Conservation (phyloP, 208 protist species). For the Acanthamoeba castellanii region DNA sequence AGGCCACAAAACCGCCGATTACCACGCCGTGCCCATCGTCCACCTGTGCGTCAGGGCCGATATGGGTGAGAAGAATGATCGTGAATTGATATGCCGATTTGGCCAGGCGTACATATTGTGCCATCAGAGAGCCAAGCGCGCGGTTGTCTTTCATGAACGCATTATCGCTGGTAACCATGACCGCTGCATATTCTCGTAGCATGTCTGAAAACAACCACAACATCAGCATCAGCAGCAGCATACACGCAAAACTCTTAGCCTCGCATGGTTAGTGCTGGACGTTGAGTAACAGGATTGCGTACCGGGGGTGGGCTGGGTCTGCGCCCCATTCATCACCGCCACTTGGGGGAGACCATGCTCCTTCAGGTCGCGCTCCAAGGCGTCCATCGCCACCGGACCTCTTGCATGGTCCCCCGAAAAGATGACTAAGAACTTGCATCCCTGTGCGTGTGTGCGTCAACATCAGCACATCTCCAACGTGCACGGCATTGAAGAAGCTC, state of each 20-base stretch:
- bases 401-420: not conserved
- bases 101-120: not conserved
- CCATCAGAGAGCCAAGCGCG: not conserved
- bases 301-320: not conserved
- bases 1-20: not conserved
- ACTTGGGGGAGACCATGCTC: not conserved
- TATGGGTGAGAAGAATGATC: not conserved
- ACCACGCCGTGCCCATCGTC: slow-evolving; percentile 7
- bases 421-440: not conserved
- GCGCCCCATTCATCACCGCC: not conserved
- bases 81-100: not conserved
- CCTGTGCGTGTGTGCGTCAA: not conserved
- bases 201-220: not conserved
- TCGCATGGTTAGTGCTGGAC: too few species aligned
- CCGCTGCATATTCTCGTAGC: not conserved
- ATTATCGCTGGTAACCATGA: slow-evolving; percentile 26
- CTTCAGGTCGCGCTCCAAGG: not conserved
- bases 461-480: too few species aligned
- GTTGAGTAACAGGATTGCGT: not conserved
- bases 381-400: not conserved
- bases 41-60: not conserved
- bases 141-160: not conserved
- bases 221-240: too few species aligned
- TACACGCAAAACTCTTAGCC: not conserved
- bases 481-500: not conserved